Base-by-base conservation (phyloP, 805 yeast genomes). In the Teunomyces lycoperdinae region DNA sequence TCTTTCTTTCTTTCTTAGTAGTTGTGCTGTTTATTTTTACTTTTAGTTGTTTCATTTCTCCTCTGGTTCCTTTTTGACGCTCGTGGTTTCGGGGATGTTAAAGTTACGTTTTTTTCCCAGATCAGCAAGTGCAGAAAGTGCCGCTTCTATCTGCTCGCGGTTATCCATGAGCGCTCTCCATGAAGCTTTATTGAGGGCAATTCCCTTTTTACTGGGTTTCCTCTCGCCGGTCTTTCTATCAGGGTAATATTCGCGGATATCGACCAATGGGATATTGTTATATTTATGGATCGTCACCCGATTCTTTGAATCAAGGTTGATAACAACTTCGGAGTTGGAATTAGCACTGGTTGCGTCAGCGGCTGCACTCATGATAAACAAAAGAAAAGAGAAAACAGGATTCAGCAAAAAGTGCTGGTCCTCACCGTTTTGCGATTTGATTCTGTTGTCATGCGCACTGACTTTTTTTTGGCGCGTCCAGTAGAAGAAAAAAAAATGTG, bases 161-260 rank as follows among this genome's bases (percentile, higher is more conserved):
- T 74, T 58, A 32, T 73, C 79, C 46, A 81, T 56, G 34, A 84
- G 64, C 35, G 62, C 63, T 14, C 61, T 61, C 83, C 88, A 85
- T 17, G 74, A 73, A 3, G 76, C 85, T 52, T 71, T 77, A 1
- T 84, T 79, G 24, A 84, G 61, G 1, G 87, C 73, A 16, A 84
- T 80, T 0, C 88, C 87, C 66, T 91, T 91, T 60, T 82, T 85
- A 0, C 96, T 96, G 0, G 98, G 98, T 50, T 76, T 76, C 70
- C 77, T 73, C 50, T 82, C 84, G 5, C 85, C 85, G 43, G 82
- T 80, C 45, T 73, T 74, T 49, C 66, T 68, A 54, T 70, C 75
- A 11, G 60, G 43, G 64, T 89, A 91, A 68, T 74, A 89, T 62
- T 91, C 97, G 49, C 98, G 78, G 45, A 91, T 87, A 58, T 91